Evolutionary conservation across 805 yeast genomes (phyloP).

Genomic region (Suhomyces kilbournensis): DNA sequence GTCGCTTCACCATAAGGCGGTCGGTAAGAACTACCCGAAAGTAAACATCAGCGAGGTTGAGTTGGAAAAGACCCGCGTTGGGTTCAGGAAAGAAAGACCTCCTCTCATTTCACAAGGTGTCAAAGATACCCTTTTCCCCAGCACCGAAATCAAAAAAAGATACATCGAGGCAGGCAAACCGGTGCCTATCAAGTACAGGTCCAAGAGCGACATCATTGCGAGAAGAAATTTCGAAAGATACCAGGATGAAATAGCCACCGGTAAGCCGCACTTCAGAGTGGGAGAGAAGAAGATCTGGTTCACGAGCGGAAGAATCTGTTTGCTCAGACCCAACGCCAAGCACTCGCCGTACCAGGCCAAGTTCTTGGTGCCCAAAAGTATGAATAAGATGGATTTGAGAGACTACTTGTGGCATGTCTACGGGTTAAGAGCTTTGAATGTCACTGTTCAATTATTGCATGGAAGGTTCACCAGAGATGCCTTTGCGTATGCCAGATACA

Average conservation of each 20-base stretch:
- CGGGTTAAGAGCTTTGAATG: constrained; percentile 83
- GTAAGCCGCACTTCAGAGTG: constrained; percentile 74
- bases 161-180: constrained; percentile 40
- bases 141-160: constrained; percentile 29
- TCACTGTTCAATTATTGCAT: constrained; percentile 82
- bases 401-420: constrained; percentile 90
- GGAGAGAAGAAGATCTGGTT: constrained; percentile 78
- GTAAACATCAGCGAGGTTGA: constrained; percentile 38
- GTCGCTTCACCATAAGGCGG: constrained; percentile 29
- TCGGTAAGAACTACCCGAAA: constrained; percentile 35
- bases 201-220: constrained; percentile 34
- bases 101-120: constrained; percentile 40
- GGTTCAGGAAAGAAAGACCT: constrained; percentile 36
- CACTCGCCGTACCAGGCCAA: constrained; percentile 97
- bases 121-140: constrained; percentile 40
- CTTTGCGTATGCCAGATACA: constrained; percentile 62
- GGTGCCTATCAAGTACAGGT: constrained; percentile 38
- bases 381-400: constrained; percentile 90
- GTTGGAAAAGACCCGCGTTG: constrained; percentile 36
- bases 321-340: constrained; percentile 89
- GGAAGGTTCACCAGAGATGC: constrained; percentile 57
- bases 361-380: constrained; percentile 88
- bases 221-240: constrained; percentile 37
- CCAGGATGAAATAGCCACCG: constrained; percentile 53
- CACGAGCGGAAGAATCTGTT: constrained; percentile 79